Evolutionary conservation across 257 asterid genomes (phyloP).

Genomic region (Solanum ahanhuiri): DNA sequence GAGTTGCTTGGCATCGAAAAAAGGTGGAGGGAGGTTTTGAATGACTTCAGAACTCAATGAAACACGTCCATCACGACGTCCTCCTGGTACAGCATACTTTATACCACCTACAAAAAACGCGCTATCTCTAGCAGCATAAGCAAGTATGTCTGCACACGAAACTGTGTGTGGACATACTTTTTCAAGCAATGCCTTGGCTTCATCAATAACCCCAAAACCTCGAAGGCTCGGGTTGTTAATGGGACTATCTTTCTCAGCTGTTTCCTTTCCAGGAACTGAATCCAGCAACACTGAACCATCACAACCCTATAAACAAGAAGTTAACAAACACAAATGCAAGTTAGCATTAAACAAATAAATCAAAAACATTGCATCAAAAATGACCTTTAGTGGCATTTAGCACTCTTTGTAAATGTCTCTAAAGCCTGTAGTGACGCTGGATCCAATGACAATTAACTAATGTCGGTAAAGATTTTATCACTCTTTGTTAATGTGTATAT

Average conservation of each 20-base stretch:
- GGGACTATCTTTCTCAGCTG: conserved; percentile 1
- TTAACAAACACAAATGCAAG: not conserved
- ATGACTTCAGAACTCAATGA: conserved; percentile 1
- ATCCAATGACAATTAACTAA: not conserved
- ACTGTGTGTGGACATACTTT: not conserved
- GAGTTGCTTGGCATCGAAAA: not conserved
- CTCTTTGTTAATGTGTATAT: not conserved
- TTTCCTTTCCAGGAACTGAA: not conserved
- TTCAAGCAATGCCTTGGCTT: not conserved
- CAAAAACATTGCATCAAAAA: not conserved
- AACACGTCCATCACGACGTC: conserved; percentile 2
- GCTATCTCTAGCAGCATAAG: not conserved
- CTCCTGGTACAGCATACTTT: not conserved
- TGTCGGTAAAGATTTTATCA: not conserved
- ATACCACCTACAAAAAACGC: not conserved
- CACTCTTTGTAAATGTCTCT: not conserved
- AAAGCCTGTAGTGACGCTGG: not conserved
- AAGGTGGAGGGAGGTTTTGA: conserved; percentile 5
- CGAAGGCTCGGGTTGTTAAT: conserved; percentile 1
- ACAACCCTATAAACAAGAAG: not conserved
- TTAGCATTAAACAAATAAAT: not conserved
- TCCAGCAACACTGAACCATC: not conserved
- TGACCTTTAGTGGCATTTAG: not conserved
- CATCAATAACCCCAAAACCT: not conserved
- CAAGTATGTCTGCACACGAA: not conserved